Base-by-base conservation (phyloP, 169 alveolate genomes). In the Plasmodium berghei region DNA sequence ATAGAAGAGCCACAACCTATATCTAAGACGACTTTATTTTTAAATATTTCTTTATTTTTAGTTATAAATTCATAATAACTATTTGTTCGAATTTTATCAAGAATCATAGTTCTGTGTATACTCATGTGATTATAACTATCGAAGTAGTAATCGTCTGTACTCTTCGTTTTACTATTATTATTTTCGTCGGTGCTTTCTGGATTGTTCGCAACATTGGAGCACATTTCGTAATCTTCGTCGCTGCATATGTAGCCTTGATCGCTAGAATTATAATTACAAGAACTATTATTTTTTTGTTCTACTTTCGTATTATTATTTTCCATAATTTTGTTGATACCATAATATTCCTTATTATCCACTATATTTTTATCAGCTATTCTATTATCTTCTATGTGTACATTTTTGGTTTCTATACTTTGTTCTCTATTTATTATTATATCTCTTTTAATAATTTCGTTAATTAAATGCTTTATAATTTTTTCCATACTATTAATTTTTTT, bases 1-100 rank as follows among this genome's bases (percentile, higher is more conserved):
- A 98, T 98, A 9, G 99, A 99, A 1, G 99, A 97, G 14, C 99
- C 99, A 45, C 98, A 95, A 0, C 99, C 99, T 9, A 98, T 96
- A 90, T 98, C 99, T 18, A 98, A 89, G 0, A 98, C 99, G 9
- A 96, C 91, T 83, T 97, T 97, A 88, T 96, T 95, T 89, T 94
- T 86, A 92, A 97, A 97, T n/a, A 91, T 88, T 58, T 87, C 73
- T 22, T 74, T 71, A 74, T 90, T 90, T 49, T 93, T 73, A 73
- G 94, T 63, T 64, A 98, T 96, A 52, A 98, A 98, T 58, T 95
- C 93, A 86, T 89, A 94, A 74, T 97, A 98, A n/a, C 98, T 93
- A 70, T 91, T 92, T 12, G 99, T 98, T 73, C 99, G 90, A 18
- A 92, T 93, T 52, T 72, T 92, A 91, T 98, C 99, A 77, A 96